Evolutionary conservation across 2,329 filamentous ascomycete genomes (phyloP), one percentile per base, ranked within the genome.

Genomic region (Pseudogymnoascus sp.): DNA sequence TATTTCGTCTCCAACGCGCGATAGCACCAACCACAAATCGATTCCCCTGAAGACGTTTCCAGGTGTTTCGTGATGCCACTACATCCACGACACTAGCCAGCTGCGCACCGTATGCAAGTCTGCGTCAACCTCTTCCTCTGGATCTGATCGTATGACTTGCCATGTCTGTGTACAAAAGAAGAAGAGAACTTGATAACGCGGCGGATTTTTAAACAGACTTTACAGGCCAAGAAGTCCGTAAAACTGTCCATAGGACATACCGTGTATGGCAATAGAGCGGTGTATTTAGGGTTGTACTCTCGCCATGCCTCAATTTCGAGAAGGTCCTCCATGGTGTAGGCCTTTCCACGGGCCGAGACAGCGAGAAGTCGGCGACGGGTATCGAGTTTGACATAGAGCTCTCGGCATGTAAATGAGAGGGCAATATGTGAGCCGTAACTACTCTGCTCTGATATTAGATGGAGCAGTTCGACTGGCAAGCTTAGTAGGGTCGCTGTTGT

Each of bases 401-500:
- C 25, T 11, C 25, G 46, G 46, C 46, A 56, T 2, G n/a, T 31
- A 8, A 56, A 56, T 56, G 46, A 34, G 46, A 56, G n/a, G 8
- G 25, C 25, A 56, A 56, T 31, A 16, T 56, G 46, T 18, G 25
- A 56, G 10, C 25, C 2, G 10, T 56, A 56, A 28, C 46, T 31
- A 2, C 18, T 4, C 8, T 56, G 25, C n/a, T 56, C 1, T 34
- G 46, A 56, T 56, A 31, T 56, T 31, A 18, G 25, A 16, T 56
- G 7, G 25, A 56, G 46, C 46, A 56, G 46, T 31, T 56, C 46
- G 10, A 56, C 25, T 56, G 46, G 46, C 46, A 56, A 56, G 46
- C 4, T 12, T 7, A 4, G n/a, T 8, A 56, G 7, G 25, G 25
- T 56, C 1, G 25, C 25, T 56, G 8, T 10, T 34, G 25, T 18